A percentile compares a stretch with the other conserved stretches of the same genome.
phyloP scores from a whole-genome alignment of 345 rosid species.

The Sonneratia alba region DNA sequence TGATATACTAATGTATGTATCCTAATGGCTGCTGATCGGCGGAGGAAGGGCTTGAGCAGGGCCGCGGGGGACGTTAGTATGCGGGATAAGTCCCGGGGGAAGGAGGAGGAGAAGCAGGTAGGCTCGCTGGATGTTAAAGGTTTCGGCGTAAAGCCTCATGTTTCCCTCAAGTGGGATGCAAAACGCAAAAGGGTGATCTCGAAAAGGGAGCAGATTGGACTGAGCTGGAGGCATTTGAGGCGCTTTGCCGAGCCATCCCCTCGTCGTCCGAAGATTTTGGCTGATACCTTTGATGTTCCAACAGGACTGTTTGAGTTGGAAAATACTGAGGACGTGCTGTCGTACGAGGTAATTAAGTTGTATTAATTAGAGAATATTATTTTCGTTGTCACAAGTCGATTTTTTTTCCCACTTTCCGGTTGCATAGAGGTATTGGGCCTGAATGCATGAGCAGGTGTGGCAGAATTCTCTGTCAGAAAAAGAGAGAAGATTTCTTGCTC shows the following conservation, averaged over 20 bases:
- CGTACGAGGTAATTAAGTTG: conserved; percentile 50
- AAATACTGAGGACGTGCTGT: conserved; percentile 54
- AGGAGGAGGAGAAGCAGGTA: conserved; percentile 39
- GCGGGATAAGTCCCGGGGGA: conserved; percentile 46
- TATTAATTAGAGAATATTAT: neutral
- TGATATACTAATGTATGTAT: neutral
- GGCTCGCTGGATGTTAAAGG: conserved; percentile 28
- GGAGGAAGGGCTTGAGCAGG: conserved; percentile 65
- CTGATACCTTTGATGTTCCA: conserved; percentile 58
- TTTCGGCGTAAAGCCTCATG: conserved; percentile 45
- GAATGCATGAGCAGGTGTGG: conserved; percentile 54
- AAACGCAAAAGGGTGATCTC: conserved; percentile 52
- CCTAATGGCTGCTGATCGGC: conserved; percentile 79
- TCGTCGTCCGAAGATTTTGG: conserved; percentile 32
- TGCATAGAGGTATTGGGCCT: conserved; percentile 1
- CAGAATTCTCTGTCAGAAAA: conserved; percentile 49
- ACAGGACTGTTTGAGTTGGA: conserved; percentile 60
- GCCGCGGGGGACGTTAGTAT: conserved; percentile 42
- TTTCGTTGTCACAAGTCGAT: conserved; percentile 10
- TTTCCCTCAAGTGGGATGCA: conserved; percentile 82
- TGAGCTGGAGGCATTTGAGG: conserved; percentile 56
- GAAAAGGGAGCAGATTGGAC: conserved; percentile 75
- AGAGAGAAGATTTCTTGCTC: conserved; percentile 56
- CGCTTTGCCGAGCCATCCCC: conserved; percentile 38
- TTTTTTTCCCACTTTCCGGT: conserved; percentile 5